Conservation (phyloP, 345 rosid genomes). For the Mercurialis annua region DNA sequence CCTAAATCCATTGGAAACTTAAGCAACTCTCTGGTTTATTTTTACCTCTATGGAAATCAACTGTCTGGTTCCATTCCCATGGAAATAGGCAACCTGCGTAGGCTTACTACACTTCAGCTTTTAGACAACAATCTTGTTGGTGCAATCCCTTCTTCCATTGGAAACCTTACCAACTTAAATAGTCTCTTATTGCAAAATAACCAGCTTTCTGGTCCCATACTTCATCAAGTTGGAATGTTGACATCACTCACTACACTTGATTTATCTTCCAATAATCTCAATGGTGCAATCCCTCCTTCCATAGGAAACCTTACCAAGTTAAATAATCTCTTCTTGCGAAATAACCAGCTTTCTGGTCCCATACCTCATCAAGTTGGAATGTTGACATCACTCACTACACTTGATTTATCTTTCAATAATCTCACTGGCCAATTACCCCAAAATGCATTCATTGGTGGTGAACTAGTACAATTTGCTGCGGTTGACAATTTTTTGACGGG, state of each 20-base stretch:
- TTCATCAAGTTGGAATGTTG: constrained; percentile 1
- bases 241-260: background rate
- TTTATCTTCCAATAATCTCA: background rate
- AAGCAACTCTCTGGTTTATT: background rate
- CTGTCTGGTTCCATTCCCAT: background rate
- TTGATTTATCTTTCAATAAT: background rate
- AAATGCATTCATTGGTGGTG: constrained; percentile 8
- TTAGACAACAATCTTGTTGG: constrained; percentile 16
- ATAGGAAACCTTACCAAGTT: constrained; percentile 12
- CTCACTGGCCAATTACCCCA: constrained; percentile 19
- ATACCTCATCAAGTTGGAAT: constrained; percentile 6
- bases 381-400: too few relatives aligned
- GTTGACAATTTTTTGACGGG: constrained; percentile 6
- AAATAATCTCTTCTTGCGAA: background rate
- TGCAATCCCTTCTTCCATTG: constrained; percentile 9
- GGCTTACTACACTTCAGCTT: background rate
- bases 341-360: constrained; percentile 5
- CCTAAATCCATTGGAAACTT: background rate
- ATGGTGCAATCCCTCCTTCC: background rate
- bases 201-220: too few relatives aligned
- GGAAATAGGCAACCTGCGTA: background rate
- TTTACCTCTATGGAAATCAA: background rate
- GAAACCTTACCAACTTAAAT: background rate
- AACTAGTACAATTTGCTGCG: background rate
- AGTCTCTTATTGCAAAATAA: too few relatives aligned